Evolutionary conservation across 192 early-diverging fungal species (phyloP).

Genomic region (Backusella westeae): DNA sequence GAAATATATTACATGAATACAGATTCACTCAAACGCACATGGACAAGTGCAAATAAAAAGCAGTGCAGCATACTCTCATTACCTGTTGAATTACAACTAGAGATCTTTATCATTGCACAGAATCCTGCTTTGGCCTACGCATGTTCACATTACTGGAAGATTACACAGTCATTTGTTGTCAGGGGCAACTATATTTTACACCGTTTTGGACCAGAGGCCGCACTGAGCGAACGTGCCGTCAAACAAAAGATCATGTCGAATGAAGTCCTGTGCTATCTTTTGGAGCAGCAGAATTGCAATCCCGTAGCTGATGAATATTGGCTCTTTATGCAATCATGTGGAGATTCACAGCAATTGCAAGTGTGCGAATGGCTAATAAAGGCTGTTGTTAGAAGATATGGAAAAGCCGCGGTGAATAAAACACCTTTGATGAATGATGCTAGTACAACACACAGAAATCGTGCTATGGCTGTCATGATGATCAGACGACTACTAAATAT

Average conservation of each 20-base stretch:
- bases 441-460: no score
- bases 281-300: conserved; percentile 18
- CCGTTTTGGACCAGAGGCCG: conserved; percentile 21
- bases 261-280: conserved; percentile 13
- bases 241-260: conserved; percentile 10
- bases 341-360: background rate
- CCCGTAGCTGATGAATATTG: conserved; percentile 20
- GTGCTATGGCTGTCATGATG: background rate
- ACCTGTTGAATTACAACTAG: conserved; percentile 29
- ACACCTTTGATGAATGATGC: background rate
- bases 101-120: conserved; percentile 37
- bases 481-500: conserved; percentile 20
- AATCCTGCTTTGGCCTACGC: conserved; percentile 18
- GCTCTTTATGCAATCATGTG: conserved; percentile 8
- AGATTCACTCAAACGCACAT: background rate
- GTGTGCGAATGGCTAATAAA: background rate
- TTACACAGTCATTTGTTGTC: conserved; percentile 22
- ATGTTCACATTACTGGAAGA: conserved; percentile 11
- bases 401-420: background rate
- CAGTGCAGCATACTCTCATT: background rate
- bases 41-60: background rate
- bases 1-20: background rate
- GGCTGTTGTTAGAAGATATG: background rate
- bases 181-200: conserved; percentile 25
- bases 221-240: conserved; percentile 4